Conservation (phyloP, 345 rosid species). For the Citrus cavaleriei region DNA sequence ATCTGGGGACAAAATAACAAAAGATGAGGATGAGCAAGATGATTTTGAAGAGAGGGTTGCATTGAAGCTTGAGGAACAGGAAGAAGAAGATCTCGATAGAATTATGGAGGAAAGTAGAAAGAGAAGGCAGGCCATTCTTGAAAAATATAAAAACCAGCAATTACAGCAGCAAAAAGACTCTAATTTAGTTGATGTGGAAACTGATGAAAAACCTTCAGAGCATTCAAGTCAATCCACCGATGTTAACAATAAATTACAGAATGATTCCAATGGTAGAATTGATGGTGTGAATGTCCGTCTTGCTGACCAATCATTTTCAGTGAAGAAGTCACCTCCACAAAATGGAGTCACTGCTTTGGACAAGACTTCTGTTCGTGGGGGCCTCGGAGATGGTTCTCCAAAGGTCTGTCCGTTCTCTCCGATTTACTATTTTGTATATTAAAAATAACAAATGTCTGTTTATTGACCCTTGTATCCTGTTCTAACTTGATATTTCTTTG, state of each 20-base stretch:
- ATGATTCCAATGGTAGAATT: conserved; percentile 17
- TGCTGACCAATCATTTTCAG: conserved; percentile 45
- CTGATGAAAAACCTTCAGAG: conserved; percentile 29
- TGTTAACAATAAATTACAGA: conserved; percentile 20
- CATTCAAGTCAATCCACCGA: conserved; percentile 19
- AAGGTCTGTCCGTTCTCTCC: conserved; percentile 53
- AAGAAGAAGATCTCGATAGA: conserved; percentile 81
- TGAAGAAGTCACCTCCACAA: conserved; percentile 51
- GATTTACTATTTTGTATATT: not conserved
- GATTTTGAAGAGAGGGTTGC: conserved; percentile 62
- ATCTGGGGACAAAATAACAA: conserved; percentile 25
- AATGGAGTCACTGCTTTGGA: conserved; percentile 42
- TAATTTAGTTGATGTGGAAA: conserved; percentile 24
- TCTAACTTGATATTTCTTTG: not conserved
- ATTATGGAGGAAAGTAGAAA: conserved; percentile 93
- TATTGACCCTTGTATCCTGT: not conserved
- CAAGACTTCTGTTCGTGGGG: conserved; percentile 46
- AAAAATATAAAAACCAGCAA: conserved; percentile 60
- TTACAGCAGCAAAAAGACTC: conserved; percentile 40
- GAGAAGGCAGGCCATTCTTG: conserved; percentile 75
- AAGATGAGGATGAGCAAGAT: conserved; percentile 52
- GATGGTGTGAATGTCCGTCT: conserved; percentile 31
- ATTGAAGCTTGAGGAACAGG: conserved; percentile 63
- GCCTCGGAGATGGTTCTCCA: conserved; percentile 94
- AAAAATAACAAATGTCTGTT: not conserved